Evolutionary conservation across 345 rosid genomes (phyloP).

Genomic region (Lagerstroemia speciosa): DNA sequence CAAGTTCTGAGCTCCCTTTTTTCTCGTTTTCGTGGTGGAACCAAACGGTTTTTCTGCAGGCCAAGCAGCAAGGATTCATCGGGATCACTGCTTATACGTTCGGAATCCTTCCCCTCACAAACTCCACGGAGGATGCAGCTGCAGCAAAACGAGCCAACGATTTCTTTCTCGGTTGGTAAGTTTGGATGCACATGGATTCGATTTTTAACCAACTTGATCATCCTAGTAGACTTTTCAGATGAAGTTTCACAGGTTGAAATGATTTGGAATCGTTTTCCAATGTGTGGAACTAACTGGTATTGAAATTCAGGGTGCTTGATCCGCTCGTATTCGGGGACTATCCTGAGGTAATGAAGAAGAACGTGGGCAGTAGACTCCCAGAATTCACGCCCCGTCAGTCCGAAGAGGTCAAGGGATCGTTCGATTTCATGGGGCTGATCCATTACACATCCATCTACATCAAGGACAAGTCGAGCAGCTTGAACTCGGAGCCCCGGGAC

Average conservation of each 20-base stretch:
- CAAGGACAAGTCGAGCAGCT: slow-evolving; percentile 19
- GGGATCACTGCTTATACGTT: slow-evolving; percentile 22
- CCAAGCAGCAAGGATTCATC: slow-evolving; percentile 27
- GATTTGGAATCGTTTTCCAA: too few species aligned
- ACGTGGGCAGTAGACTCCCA: slow-evolving; percentile 54
- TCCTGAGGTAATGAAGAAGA: slow-evolving; percentile 52
- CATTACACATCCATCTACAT: slow-evolving; percentile 14
- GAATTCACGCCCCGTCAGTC: slow-evolving; percentile 41
- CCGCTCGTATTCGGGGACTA: slow-evolving; percentile 69
- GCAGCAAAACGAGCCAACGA: slow-evolving; percentile 31
- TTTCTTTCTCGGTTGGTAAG: slow-evolving; percentile 37
- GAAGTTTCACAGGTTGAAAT: too few species aligned
- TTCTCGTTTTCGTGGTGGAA: not conserved
- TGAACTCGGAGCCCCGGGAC: slow-evolving; percentile 20
- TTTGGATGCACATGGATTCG: not conserved
- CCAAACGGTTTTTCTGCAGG: slow-evolving; percentile 20
- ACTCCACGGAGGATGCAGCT: slow-evolving; percentile 22
- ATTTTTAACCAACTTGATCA: too few species aligned
- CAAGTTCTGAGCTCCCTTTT: not conserved
- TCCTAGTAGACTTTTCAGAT: too few species aligned
- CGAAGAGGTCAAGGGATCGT: slow-evolving; percentile 46
- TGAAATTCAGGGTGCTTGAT: slow-evolving; percentile 37
- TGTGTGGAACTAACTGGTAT: not conserved
- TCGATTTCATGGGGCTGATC: slow-evolving; percentile 37
- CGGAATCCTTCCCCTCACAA: slow-evolving; percentile 21